phyloP scores from a whole-genome alignment of 2,329 filamentous ascomycete genomes.

The Scolecobasidium constrictum region DNA sequence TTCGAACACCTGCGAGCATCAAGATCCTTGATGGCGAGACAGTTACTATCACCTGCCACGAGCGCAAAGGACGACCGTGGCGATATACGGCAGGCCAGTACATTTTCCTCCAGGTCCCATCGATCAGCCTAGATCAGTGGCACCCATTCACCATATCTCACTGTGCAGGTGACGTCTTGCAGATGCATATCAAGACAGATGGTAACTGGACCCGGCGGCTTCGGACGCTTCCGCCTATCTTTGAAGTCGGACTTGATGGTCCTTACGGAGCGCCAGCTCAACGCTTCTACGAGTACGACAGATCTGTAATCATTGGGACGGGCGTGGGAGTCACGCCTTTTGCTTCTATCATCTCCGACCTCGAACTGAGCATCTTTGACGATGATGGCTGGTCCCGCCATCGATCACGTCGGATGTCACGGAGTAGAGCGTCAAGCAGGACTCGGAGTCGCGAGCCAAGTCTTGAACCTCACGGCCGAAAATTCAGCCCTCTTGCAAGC shows the following conservation, averaged over 20 bases:
- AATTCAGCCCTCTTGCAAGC: too few species aligned
- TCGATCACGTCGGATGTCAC: too few species aligned
- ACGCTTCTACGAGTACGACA: slow-evolving; percentile 47
- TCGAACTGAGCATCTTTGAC: slow-evolving; percentile 15
- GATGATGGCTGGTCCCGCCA: too few species aligned
- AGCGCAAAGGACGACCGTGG: slow-evolving; percentile 39
- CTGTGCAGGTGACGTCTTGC: slow-evolving; percentile 41
- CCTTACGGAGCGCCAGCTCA: slow-evolving; percentile 49
- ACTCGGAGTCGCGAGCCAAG: too few species aligned
- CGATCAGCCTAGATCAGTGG: slow-evolving; percentile 45
- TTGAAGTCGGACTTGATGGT: slow-evolving; percentile 44
- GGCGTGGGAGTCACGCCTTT: slow-evolving; percentile 50
- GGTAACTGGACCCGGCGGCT: slow-evolving; percentile 44
- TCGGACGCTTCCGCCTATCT: slow-evolving; percentile 30
- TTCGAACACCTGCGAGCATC: slow-evolving; percentile 36
- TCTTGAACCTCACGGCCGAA: too few species aligned
- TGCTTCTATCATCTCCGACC: slow-evolving; percentile 43
- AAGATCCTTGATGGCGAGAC: slow-evolving; percentile 43
- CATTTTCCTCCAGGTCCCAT: slow-evolving; percentile 44
- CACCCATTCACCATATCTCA: slow-evolving; percentile 49
- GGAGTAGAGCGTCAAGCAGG: too few species aligned
- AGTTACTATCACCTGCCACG: slow-evolving; percentile 37
- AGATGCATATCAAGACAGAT: slow-evolving; percentile 48
- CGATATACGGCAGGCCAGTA: slow-evolving; percentile 47
- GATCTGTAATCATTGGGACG: slow-evolving; percentile 44